These are phyloP conservation scores for Trichoderma breve DNA, from an alignment of 2,329 filamentous ascomycete species.

Conservation along the genomic window DNA sequence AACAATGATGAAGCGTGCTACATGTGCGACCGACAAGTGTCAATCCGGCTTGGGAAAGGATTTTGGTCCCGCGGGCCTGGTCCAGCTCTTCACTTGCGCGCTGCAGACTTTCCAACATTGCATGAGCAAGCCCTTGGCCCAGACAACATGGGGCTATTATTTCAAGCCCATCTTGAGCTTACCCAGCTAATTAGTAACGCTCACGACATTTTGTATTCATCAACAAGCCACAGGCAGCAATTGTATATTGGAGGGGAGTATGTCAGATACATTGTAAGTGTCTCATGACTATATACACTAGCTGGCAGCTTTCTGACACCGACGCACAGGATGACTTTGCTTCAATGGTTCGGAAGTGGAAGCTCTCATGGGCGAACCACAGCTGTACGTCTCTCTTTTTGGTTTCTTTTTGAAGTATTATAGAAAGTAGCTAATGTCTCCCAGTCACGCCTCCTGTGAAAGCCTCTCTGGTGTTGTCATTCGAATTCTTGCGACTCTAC, in stretches of 20 bases:
- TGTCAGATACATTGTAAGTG: background rate
- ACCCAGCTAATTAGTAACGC: background rate
- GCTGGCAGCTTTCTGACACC: background rate
- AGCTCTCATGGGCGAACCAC: background rate
- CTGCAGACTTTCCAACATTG: background rate
- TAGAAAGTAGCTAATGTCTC: background rate
- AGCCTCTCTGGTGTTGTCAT: background rate
- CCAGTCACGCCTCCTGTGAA: background rate
- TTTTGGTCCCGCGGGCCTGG: background rate
- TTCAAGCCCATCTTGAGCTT: slow-evolving; percentile 1
- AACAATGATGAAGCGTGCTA: background rate
- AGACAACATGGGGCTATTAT: background rate
- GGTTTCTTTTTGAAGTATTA: background rate
- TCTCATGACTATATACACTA: background rate
- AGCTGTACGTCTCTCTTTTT: background rate
- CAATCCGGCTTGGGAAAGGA: background rate
- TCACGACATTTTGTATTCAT: background rate
- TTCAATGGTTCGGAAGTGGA: slow-evolving; percentile 4
- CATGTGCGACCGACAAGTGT: slow-evolving; percentile 1
- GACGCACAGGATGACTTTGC: background rate
- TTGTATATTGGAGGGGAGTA: background rate
- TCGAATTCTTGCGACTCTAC: background rate
- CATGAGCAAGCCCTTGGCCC: slow-evolving; percentile 2
- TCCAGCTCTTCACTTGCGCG: background rate
- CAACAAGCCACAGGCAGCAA: background rate